Conservation (phyloP, 352 stramenopile species). For the Peronospora tabacina region DNA sequence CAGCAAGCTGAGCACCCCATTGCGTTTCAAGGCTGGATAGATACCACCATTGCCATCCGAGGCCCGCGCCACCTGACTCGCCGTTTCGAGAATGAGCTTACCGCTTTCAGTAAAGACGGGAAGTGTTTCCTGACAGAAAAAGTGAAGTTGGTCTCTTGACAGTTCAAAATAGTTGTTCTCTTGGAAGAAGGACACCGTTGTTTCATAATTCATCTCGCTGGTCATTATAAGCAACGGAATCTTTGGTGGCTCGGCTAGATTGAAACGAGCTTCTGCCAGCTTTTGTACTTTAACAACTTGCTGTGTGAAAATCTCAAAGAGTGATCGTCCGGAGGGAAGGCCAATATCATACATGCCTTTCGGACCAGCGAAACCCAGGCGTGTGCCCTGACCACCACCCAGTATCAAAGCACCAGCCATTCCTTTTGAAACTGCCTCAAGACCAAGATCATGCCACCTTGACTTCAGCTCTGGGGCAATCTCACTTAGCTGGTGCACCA, state of each 20-base stretch:
- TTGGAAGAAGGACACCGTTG: conserved; percentile 88
- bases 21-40: conserved; percentile 90
- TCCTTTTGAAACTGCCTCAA: conserved; percentile 67
- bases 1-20: conserved; percentile 86
- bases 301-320: conserved; percentile 91
- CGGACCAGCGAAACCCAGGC: conserved; percentile 89
- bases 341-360: conserved; percentile 93
- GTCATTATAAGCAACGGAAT: conserved; percentile 95
- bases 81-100: conserved; percentile 94
- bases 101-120: conserved; percentile 91
- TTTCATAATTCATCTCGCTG: conserved; percentile 92
- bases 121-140: conserved; percentile 95
- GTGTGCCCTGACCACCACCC: conserved; percentile 91
- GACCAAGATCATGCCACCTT: conserved; percentile 37
- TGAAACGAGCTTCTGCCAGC: conserved; percentile 27
- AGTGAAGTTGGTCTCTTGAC: conserved; percentile 78
- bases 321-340: conserved; percentile 83
- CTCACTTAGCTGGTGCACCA: conserved; percentile 35
- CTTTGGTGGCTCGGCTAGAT: conserved; percentile 23
- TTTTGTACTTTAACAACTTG: conserved; percentile 70
- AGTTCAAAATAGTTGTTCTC: conserved; percentile 90
- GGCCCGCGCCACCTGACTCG: conserved; percentile 77
- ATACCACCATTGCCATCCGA: conserved; percentile 98
- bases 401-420: conserved; percentile 88
- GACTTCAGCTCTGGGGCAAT: conserved; percentile 20